phyloP scores from a whole-genome alignment of 805 yeast genomes.

The Wickerhamomyces xylosicus region DNA sequence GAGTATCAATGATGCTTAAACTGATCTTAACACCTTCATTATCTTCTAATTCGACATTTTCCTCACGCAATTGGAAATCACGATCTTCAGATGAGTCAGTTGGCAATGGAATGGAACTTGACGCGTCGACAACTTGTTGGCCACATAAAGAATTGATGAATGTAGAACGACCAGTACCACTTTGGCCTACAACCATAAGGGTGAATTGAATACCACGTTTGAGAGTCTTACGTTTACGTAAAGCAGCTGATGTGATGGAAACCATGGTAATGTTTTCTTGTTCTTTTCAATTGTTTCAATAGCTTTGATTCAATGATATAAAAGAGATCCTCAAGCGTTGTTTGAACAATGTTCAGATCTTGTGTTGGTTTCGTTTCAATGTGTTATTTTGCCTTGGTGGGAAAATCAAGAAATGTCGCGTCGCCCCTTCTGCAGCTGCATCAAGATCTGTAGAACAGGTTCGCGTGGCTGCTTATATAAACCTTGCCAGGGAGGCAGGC shows the following conservation, averaged over 20 bases:
- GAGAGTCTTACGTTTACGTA: constrained; percentile 68
- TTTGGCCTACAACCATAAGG: constrained; percentile 77
- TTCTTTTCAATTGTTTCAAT: not conserved
- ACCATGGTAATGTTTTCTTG: constrained; percentile 24
- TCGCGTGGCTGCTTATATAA: too few species aligned
- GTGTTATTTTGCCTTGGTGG: too few species aligned
- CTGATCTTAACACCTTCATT: constrained; percentile 79
- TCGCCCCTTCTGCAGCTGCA: too few species aligned
- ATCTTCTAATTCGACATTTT: constrained; percentile 76
- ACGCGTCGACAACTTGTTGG: constrained; percentile 70
- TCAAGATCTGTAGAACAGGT: too few species aligned
- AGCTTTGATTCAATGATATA: not conserved
- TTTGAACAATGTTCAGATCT: not conserved
- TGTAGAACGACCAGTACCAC: constrained; percentile 87
- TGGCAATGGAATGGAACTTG: constrained; percentile 44
- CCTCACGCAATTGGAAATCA: constrained; percentile 60
- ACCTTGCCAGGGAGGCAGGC: too few species aligned
- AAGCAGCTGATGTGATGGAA: constrained; percentile 40
- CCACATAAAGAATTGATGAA: constrained; percentile 87
- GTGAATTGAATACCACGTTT: constrained; percentile 83
- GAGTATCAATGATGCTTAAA: constrained; percentile 69
- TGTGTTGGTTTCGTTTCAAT: not conserved
- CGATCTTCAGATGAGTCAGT: constrained; percentile 42
- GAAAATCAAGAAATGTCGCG: too few species aligned
- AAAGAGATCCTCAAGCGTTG: not conserved